These are phyloP conservation scores for Psilocybe cyanescens DNA, from an alignment of 768 basidiomycete species.

Conservation along the genomic window DNA sequence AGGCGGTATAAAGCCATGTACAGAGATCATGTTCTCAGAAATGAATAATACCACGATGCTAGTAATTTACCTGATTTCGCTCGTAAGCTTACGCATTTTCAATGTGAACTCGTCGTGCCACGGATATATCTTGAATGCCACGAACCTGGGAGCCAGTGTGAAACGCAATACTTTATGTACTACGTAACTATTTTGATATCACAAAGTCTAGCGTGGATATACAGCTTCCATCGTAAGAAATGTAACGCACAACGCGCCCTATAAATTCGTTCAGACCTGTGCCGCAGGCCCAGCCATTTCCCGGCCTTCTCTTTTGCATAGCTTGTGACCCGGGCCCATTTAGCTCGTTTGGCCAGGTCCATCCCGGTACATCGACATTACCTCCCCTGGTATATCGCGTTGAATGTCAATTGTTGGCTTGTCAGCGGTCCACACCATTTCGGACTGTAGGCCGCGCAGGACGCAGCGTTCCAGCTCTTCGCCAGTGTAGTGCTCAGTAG, in stretches of 20 bases:
- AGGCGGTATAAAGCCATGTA: too few species aligned
- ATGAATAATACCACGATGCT: too few species aligned
- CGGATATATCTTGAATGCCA: too few species aligned
- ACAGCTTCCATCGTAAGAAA: neutral
- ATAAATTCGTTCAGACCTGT: neutral
- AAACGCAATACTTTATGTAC: too few species aligned
- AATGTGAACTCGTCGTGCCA: too few species aligned
- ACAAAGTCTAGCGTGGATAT: neutral
- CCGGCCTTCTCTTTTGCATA: neutral
- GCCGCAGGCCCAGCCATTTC: neutral
- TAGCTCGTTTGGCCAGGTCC: too few species aligned
- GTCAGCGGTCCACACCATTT: neutral
- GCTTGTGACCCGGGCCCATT: too few species aligned
- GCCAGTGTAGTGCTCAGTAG: neutral
- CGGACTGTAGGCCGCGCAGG: neutral
- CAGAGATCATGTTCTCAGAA: too few species aligned
- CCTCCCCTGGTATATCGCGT: neutral
- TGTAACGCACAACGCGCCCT: neutral
- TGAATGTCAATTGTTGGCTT: neutral
- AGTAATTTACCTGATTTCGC: too few species aligned
- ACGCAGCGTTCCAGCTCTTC: neutral
- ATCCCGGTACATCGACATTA: neutral
- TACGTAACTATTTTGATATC: too few species aligned
- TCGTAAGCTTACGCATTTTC: too few species aligned
- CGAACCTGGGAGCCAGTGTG: too few species aligned